Percentiles rank a stretch among this genome's conserved stretches.
These are phyloP conservation scores for Trichoderma parareesei DNA, from an alignment of 495 filamentous ascomycete species.

Conservation along the genomic window DNA sequence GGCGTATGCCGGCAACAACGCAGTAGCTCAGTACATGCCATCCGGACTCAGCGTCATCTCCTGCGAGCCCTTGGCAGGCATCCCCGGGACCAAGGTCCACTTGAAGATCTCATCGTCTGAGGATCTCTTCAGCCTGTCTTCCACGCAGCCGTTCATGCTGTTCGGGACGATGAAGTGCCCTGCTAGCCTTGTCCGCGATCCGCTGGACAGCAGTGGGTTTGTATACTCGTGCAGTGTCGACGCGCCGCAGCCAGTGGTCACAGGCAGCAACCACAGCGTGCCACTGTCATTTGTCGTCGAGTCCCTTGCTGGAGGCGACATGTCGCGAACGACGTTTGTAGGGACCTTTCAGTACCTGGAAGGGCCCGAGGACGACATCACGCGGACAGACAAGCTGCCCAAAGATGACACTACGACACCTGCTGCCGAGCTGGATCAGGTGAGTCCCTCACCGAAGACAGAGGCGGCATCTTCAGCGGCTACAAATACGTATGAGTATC, in stretches of 20 bases:
- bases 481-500: slow-evolving; percentile 42
- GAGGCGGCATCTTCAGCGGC: slow-evolving; percentile 22
- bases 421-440: slow-evolving; percentile 20
- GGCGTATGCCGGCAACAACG: slow-evolving; percentile 45
- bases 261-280: slow-evolving; percentile 57
- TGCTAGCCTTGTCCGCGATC: slow-evolving; percentile 51
- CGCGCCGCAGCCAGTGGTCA: slow-evolving; percentile 61
- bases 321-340: slow-evolving; percentile 53
- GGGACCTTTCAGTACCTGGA: slow-evolving; percentile 67
- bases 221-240: slow-evolving; percentile 67
- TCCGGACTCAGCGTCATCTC: slow-evolving; percentile 49
- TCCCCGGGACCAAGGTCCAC: slow-evolving; percentile 57
- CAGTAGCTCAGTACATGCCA: slow-evolving; percentile 42
- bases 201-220: slow-evolving; percentile 49
- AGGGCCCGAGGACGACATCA: slow-evolving; percentile 35
- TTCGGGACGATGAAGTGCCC: slow-evolving; percentile 66
- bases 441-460: slow-evolving; percentile 20
- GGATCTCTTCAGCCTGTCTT: slow-evolving; percentile 51
- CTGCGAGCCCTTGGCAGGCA: slow-evolving; percentile 59
- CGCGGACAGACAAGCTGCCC: slow-evolving; percentile 38
- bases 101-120: slow-evolving; percentile 68
- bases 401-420: slow-evolving; percentile 21
- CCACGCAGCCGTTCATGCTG: slow-evolving; percentile 53
- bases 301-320: slow-evolving; percentile 50
- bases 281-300: slow-evolving; percentile 68